Evolutionary conservation across 495 filamentous ascomycete species (phyloP).

Genomic region (Aspergillus wentii): DNA sequence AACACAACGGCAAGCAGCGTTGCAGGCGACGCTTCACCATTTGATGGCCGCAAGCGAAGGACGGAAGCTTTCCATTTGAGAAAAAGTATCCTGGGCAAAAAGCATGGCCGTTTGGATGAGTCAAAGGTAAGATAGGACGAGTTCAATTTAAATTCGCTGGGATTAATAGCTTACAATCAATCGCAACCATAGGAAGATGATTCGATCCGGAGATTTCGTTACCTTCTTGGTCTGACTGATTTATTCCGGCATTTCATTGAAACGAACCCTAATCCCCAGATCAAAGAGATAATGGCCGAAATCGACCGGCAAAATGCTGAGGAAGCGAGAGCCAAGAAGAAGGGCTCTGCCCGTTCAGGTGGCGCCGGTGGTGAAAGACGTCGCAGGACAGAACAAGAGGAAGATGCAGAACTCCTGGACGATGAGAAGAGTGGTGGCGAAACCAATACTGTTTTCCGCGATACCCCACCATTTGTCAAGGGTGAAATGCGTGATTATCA

Average conservation of each 20-base stretch:
- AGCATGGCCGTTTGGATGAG: conserved; percentile 83
- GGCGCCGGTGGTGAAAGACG: conserved; percentile 78
- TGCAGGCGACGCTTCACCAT: conserved; percentile 56
- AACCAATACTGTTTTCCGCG: conserved; percentile 83
- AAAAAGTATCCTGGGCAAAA: conserved; percentile 88
- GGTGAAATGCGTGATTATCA: conserved; percentile 93
- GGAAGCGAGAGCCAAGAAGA: conserved; percentile 64
- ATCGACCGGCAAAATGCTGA: conserved; percentile 91
- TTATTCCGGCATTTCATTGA: conserved; percentile 99
- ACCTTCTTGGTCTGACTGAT: conserved; percentile 92
- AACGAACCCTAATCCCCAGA: conserved; percentile 85
- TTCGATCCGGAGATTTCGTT: conserved; percentile 89
- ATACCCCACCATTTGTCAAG: conserved; percentile 86
- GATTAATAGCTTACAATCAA: conserved; percentile 5
- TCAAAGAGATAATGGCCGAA: conserved; percentile 86
- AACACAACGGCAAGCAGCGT: conserved; percentile 89
- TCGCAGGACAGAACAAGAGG: conserved; percentile 92
- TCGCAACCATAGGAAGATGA: conserved; percentile 73
- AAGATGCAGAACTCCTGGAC: conserved; percentile 90
- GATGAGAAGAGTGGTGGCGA: conserved; percentile 86
- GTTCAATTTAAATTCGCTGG: too few relatives aligned
- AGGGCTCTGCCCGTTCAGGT: conserved; percentile 69
- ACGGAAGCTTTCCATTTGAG: conserved; percentile 82
- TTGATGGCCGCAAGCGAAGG: conserved; percentile 79
- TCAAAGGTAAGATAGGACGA: conserved; percentile 63